phyloP scores from a whole-genome alignment of 2,329 filamentous ascomycete species.

The Dactylellina leptospora region DNA sequence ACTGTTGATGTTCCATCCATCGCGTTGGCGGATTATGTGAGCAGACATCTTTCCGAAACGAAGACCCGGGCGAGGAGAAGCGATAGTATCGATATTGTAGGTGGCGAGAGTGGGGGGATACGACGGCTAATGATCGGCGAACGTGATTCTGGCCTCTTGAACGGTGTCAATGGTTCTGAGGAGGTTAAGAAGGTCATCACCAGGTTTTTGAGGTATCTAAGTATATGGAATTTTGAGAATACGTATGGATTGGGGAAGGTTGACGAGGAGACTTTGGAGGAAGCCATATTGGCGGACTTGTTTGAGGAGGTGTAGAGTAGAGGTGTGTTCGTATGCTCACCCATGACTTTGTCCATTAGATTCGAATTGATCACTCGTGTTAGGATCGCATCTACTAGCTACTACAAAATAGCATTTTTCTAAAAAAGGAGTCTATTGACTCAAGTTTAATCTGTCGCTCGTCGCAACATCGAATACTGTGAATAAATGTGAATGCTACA shows the following conservation, averaged over 20 bases:
- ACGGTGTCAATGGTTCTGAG: slow-evolving; percentile 66
- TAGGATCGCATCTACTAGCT: too few relatives aligned
- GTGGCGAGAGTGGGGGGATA: slow-evolving; percentile 57
- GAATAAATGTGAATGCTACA: too few relatives aligned
- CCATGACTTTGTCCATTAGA: too few relatives aligned
- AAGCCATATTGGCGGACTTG: slow-evolving; percentile 74
- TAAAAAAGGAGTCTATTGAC: too few relatives aligned
- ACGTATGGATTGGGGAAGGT: slow-evolving; percentile 82
- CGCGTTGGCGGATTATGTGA: slow-evolving; percentile 46
- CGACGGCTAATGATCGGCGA: slow-evolving; percentile 62
- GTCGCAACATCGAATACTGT: too few relatives aligned
- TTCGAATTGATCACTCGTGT: too few relatives aligned
- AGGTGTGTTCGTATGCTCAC: too few relatives aligned
- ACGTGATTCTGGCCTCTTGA: slow-evolving; percentile 64
- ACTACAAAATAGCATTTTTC: too few relatives aligned
- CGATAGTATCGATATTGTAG: slow-evolving; percentile 54
- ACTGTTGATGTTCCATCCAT: slow-evolving; percentile 44
- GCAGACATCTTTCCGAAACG: slow-evolving; percentile 39
- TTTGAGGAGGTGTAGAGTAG: slow-evolving; percentile 74
- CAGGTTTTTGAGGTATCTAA: slow-evolving; percentile 90
- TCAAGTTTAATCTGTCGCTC: too few relatives aligned
- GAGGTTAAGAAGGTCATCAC: slow-evolving; percentile 79
- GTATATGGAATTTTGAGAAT: slow-evolving; percentile 91
- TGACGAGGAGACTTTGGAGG: slow-evolving; percentile 72
- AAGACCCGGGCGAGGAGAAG: slow-evolving; percentile 45